Conservation (phyloP, 2,329 filamentous ascomycete genomes). For the Penicillium thymicola region DNA sequence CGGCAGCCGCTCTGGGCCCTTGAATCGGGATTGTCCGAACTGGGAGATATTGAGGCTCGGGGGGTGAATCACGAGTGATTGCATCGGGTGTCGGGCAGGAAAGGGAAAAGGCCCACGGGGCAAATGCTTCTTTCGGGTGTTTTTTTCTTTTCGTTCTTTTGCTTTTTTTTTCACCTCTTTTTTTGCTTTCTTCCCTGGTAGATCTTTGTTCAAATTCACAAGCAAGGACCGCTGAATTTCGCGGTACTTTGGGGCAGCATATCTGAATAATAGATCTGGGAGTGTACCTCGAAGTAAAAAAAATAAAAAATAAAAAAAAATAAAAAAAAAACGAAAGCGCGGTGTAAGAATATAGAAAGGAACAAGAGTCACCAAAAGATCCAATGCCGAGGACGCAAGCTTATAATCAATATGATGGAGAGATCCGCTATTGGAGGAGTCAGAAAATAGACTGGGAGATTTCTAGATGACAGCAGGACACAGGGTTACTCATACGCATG, state of each 20-base stretch:
- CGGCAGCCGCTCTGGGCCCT: slow-evolving; percentile 34
- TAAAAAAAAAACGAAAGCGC: slow-evolving; percentile 5
- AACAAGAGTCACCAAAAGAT: slow-evolving; percentile 19
- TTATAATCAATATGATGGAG: slow-evolving; percentile 33
- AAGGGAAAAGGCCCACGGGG: slow-evolving; percentile 14
- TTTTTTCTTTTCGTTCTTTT: not conserved
- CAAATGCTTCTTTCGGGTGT: slow-evolving; percentile 3
- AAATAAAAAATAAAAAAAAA: too few relatives aligned
- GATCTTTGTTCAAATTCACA: slow-evolving; percentile 21
- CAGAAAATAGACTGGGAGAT: slow-evolving; percentile 35
- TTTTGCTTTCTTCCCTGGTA: not conserved
- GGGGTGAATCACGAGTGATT: slow-evolving; percentile 42
- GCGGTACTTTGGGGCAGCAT: slow-evolving; percentile 28
- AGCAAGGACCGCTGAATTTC: slow-evolving; percentile 19
- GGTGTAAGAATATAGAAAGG: slow-evolving; percentile 12
- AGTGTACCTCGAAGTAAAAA: slow-evolving; percentile 1
- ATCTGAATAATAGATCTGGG: slow-evolving; percentile 21
- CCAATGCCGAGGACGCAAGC: slow-evolving; percentile 25
- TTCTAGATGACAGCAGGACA: slow-evolving; percentile 38
- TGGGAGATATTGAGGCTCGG: slow-evolving; percentile 36
- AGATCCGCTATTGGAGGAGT: slow-evolving; percentile 37
- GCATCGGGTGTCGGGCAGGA: slow-evolving; percentile 33
- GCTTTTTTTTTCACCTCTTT: not conserved
- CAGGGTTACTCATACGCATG: slow-evolving; percentile 37
- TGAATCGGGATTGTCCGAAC: slow-evolving; percentile 37